phyloP scores from a whole-genome alignment of 1,139 yeast species.

The Debaryomyces coudertii region DNA sequence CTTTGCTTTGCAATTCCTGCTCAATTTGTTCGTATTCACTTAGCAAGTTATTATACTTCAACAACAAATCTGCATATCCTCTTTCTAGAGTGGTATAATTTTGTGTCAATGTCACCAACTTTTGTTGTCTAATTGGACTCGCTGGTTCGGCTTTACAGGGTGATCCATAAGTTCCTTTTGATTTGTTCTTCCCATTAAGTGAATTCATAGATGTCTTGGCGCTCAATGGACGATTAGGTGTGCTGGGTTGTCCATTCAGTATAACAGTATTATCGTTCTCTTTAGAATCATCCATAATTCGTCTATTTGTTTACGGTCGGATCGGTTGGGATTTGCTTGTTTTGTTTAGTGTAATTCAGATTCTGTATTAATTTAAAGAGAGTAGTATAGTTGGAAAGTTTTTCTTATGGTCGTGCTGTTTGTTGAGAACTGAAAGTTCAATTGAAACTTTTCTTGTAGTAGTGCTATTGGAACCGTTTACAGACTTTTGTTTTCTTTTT shows the following conservation, averaged over 20 bases:
- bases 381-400: constrained; percentile 5
- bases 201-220: constrained; percentile 14
- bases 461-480: constrained; percentile 3
- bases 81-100: constrained; percentile 26
- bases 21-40: constrained; percentile 29
- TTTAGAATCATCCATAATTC: constrained; percentile 15
- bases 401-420: neutral
- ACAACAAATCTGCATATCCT: constrained; percentile 32
- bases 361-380: constrained; percentile 3
- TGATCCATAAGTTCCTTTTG: constrained; percentile 6
- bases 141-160: constrained; percentile 10
- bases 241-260: constrained; percentile 9
- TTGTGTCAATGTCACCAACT: constrained; percentile 14
- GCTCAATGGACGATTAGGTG: constrained; percentile 13
- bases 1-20: constrained; percentile 24
- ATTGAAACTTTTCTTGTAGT: neutral
- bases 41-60: constrained; percentile 23
- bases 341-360: neutral
- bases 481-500: constrained; percentile 4
- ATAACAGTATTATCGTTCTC: constrained; percentile 13
- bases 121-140: constrained; percentile 13
- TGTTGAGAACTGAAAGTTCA: neutral
- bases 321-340: constrained; percentile 1
- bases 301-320: neutral
- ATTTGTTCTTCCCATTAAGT: constrained; percentile 11